Conservation (phyloP, 2,329 filamentous ascomycete genomes). For the Geosmithia putterillii region DNA sequence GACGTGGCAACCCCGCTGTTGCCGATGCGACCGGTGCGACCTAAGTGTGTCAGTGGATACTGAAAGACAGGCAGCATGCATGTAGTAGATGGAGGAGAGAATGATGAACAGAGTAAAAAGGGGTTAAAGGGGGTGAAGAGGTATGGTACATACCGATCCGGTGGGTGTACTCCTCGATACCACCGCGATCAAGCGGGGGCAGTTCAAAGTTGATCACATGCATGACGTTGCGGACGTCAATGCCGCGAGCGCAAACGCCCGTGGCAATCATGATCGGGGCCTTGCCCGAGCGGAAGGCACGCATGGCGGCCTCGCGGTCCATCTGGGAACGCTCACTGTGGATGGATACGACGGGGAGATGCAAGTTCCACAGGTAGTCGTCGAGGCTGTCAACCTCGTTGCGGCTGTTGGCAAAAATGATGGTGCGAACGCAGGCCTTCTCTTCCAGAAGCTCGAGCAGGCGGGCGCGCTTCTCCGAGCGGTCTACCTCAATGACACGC, state of each 20-base stretch:
- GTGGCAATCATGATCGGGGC: constrained; percentile 77
- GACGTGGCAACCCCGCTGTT: constrained; percentile 77
- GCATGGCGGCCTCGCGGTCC: constrained; percentile 86
- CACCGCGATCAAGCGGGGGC: constrained; percentile 62
- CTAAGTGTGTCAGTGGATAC: constrained; percentile 27
- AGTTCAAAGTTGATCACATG: constrained; percentile 93
- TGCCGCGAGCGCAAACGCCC: constrained; percentile 74
- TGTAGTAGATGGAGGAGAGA: neutral
- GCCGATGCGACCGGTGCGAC: constrained; percentile 88
- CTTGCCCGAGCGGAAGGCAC: constrained; percentile 64
- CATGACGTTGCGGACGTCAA: constrained; percentile 77
- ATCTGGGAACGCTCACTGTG: constrained; percentile 77
- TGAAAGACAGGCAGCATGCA: too few species aligned
- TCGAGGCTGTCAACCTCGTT: constrained; percentile 70
- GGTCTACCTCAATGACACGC: constrained; percentile 55
- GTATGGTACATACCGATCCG: constrained; percentile 81
- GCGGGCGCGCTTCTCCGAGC: constrained; percentile 53
- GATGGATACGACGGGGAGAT: constrained; percentile 75
- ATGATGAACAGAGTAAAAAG: too few species aligned
- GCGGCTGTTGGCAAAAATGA: constrained; percentile 86
- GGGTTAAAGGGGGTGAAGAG: too few species aligned
- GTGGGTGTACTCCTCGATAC: constrained; percentile 87
- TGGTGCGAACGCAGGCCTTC: constrained; percentile 60
- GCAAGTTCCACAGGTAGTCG: constrained; percentile 72
- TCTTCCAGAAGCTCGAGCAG: constrained; percentile 62